Conservation (phyloP, 768 basidiomycete species). For the Royoungia palumana region DNA sequence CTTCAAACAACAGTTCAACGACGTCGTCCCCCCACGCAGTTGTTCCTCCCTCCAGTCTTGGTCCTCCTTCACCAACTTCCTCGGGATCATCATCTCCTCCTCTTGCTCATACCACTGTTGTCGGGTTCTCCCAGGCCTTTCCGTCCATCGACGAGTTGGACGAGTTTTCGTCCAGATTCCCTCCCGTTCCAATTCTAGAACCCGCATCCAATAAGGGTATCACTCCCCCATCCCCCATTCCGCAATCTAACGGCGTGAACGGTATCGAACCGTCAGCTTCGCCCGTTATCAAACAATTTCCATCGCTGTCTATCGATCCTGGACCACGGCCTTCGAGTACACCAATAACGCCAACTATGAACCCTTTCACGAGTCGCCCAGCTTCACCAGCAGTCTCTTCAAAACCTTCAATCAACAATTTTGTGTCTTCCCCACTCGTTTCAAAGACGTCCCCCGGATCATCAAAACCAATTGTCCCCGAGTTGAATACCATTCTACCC, state of each 20-base stretch:
- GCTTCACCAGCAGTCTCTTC: conserved; percentile 50
- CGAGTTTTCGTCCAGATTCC: conserved; percentile 48
- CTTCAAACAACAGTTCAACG: conserved; percentile 31
- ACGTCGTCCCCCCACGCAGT: conserved; percentile 57
- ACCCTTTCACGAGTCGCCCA: conserved; percentile 59
- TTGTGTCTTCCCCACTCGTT: conserved; percentile 32
- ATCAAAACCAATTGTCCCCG: conserved; percentile 49
- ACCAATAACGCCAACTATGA: conserved; percentile 56
- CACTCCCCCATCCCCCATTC: conserved; percentile 14
- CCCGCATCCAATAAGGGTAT: conserved; percentile 33
- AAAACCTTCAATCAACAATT: conserved; percentile 41
- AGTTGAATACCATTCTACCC: conserved; percentile 58
- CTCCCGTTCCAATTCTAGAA: conserved; percentile 45
- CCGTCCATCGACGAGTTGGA: conserved; percentile 77
- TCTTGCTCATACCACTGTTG: conserved; percentile 37
- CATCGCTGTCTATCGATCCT: conserved; percentile 43
- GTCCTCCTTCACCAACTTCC: conserved; percentile 73
- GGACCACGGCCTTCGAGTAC: conserved; percentile 66
- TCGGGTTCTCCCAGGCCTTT: conserved; percentile 64
- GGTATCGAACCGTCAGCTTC: conserved; percentile 30
- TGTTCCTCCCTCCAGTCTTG: conserved; percentile 67
- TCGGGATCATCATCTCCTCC: conserved; percentile 65
- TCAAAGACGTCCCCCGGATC: conserved; percentile 28
- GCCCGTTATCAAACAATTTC: conserved; percentile 36
- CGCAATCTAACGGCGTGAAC: conserved; percentile 31